Percentiles rank a stretch among this genome's conserved stretches.
phyloP scores from a whole-genome alignment of 2,329 filamentous ascomycete species.

The Arachnopeziza araneosa region DNA sequence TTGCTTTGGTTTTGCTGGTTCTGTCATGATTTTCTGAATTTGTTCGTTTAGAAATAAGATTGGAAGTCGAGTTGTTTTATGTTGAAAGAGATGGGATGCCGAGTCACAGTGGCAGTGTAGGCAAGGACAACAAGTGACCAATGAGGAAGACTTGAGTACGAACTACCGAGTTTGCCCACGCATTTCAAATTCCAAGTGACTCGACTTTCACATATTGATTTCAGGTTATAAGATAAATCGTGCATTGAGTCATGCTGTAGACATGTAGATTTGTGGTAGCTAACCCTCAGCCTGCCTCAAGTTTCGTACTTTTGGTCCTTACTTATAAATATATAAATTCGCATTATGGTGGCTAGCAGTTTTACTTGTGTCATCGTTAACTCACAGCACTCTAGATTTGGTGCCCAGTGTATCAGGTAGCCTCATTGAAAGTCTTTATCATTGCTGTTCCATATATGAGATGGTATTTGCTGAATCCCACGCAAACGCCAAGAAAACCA shows the following conservation, averaged over 20 bases:
- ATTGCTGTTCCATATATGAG: slow-evolving; percentile 17
- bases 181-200: too few relatives aligned
- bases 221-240: too few relatives aligned
- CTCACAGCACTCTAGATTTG: neutral
- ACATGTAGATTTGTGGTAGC: too few relatives aligned
- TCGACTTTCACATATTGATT: too few relatives aligned
- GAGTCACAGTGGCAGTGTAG: neutral
- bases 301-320: too few relatives aligned
- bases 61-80: neutral
- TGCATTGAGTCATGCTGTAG: too few relatives aligned
- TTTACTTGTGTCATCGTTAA: neutral
- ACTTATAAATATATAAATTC: too few relatives aligned
- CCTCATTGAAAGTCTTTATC: slow-evolving; percentile 3
- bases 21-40: neutral
- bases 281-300: too few relatives aligned
- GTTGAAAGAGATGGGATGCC: neutral
- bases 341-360: neutral
- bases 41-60: too few relatives aligned
- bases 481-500: slow-evolving; percentile 21
- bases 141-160: neutral
- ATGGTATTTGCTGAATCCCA: slow-evolving; percentile 24
- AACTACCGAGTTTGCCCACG: neutral
- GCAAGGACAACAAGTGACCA: neutral
- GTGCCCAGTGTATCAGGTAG: neutral
- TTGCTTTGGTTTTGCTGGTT: slow-evolving; percentile 3